phyloP scores from a whole-genome alignment of 2,329 filamentous ascomycete genomes.

The Aspergillus melleus region DNA sequence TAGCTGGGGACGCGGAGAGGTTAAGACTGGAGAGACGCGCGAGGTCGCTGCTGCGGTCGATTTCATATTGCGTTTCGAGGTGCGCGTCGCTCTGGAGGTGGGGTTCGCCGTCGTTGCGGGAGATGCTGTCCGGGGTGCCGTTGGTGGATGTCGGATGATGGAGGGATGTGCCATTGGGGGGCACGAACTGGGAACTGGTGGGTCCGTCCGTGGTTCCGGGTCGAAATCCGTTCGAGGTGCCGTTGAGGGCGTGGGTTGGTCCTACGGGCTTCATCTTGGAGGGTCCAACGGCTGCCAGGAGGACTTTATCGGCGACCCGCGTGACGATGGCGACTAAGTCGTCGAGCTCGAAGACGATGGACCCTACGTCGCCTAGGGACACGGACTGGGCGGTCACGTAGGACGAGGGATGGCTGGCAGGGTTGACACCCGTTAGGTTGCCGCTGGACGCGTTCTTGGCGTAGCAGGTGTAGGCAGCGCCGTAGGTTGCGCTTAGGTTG shows the following conservation, averaged over 20 bases:
- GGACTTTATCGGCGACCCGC: slow-evolving; percentile 43
- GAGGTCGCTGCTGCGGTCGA: slow-evolving; percentile 41
- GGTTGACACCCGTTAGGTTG: slow-evolving; percentile 45
- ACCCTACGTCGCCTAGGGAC: slow-evolving; percentile 44
- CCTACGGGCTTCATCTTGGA: slow-evolving; percentile 26
- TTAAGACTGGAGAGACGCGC: slow-evolving; percentile 41
- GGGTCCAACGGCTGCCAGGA: slow-evolving; percentile 43
- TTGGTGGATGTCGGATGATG: slow-evolving; percentile 9
- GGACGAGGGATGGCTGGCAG: slow-evolving; percentile 44
- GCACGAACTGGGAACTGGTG: neutral
- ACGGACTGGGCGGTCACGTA: slow-evolving; percentile 44
- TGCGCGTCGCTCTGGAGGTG: slow-evolving; percentile 25
- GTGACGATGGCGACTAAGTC: slow-evolving; percentile 44
- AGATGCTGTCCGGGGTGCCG: slow-evolving; percentile 7
- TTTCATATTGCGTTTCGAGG: slow-evolving; percentile 39
- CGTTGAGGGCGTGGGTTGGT: slow-evolving; percentile 11
- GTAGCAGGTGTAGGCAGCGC: slow-evolving; percentile 45
- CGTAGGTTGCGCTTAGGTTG: slow-evolving; percentile 45
- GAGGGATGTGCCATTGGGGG: slow-evolving; percentile 6
- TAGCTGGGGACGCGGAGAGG: slow-evolving; percentile 38
- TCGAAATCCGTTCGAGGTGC: slow-evolving; percentile 4
- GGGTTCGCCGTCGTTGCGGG: slow-evolving; percentile 14
- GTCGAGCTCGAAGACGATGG: slow-evolving; percentile 45
- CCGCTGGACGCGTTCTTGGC: slow-evolving; percentile 42
- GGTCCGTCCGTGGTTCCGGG: neutral